Conservation (phyloP, 2,329 filamentous ascomycete genomes). For the Neopestalotiopsis clavispora region DNA sequence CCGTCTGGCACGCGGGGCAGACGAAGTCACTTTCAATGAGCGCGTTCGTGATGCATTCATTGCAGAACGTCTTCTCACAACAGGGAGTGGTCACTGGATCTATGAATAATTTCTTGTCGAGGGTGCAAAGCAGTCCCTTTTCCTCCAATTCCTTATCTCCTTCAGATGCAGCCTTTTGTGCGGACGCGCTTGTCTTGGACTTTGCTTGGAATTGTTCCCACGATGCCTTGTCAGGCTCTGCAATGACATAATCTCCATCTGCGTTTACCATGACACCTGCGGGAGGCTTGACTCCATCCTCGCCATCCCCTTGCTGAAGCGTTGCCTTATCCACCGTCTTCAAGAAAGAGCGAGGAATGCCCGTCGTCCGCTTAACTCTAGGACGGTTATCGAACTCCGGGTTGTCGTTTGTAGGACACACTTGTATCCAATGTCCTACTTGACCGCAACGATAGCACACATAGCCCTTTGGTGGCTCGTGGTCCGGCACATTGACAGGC, state of each 20-base stretch:
- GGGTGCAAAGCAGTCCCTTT: slow-evolving; percentile 86
- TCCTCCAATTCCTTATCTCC: slow-evolving; percentile 88
- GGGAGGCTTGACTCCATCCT: slow-evolving; percentile 69
- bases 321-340: slow-evolving; percentile 94
- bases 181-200: slow-evolving; percentile 82
- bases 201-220: slow-evolving; percentile 98
- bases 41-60: slow-evolving; percentile 99
- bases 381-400: slow-evolving; percentile 93
- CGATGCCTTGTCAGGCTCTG: slow-evolving; percentile 90
- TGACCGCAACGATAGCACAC: slow-evolving; percentile 96
- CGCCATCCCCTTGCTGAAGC: slow-evolving; percentile 77
- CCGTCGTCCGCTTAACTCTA: slow-evolving; percentile 93
- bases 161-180: slow-evolving; percentile 76
- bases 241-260: slow-evolving; percentile 96
- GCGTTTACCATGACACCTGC: slow-evolving; percentile 97
- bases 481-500: slow-evolving; percentile 80
- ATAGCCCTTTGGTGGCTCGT: slow-evolving; percentile 91
- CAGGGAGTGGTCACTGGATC: slow-evolving; percentile 99
- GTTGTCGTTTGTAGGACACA: slow-evolving; percentile 97
- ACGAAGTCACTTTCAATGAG: slow-evolving; percentile 98
- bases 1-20: slow-evolving; percentile 89
- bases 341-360: slow-evolving; percentile 93
- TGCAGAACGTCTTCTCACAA: slow-evolving; percentile 98
- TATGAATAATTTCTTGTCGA: slow-evolving; percentile 98
- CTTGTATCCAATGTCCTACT: slow-evolving; percentile 99